Conservation (phyloP, 768 basidiomycete species). For the Boletus subcaerulescens region DNA sequence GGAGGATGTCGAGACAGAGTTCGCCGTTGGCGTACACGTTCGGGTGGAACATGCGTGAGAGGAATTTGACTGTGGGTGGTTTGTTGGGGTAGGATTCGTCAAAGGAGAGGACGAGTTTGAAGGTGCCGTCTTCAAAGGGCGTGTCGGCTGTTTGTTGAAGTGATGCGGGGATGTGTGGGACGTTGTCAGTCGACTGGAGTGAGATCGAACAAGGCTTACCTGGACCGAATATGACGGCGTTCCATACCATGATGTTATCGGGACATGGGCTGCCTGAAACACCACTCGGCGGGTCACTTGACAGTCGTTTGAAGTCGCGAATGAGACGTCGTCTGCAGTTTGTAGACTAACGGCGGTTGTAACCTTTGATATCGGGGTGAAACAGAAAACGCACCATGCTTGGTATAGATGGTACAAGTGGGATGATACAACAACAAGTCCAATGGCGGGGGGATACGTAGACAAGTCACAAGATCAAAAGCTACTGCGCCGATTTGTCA, state of each 20-base stretch:
- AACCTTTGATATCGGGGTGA: no score
- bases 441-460: not conserved
- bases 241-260: constrained; percentile 99
- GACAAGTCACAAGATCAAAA: not conserved
- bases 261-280: constrained; percentile 96
- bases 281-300: constrained; percentile 91
- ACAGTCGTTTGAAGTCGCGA: constrained; percentile 95
- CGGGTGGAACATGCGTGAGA: constrained; percentile 98
- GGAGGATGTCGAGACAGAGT: constrained; percentile 96
- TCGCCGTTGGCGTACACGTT: constrained; percentile 99
- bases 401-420: not conserved
- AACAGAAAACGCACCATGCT: constrained; percentile 19
- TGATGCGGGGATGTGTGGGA: no score
- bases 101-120: constrained; percentile 92
- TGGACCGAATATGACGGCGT: constrained; percentile 98
- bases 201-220: constrained; percentile 48
- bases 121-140: constrained; percentile 98
- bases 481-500: constrained; percentile 12
- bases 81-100: constrained; percentile 99
- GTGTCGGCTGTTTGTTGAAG: constrained; percentile 79
- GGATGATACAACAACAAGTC: not conserved
- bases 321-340: constrained; percentile 94
- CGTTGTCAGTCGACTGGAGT: not conserved
- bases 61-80: constrained; percentile 95
- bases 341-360: constrained; percentile 63